A percentile compares a stretch with the other conserved stretches of the same genome.
phyloP scores from a whole-genome alignment of 2,329 filamentous ascomycete species.

The Hirsutella thompsonii region DNA sequence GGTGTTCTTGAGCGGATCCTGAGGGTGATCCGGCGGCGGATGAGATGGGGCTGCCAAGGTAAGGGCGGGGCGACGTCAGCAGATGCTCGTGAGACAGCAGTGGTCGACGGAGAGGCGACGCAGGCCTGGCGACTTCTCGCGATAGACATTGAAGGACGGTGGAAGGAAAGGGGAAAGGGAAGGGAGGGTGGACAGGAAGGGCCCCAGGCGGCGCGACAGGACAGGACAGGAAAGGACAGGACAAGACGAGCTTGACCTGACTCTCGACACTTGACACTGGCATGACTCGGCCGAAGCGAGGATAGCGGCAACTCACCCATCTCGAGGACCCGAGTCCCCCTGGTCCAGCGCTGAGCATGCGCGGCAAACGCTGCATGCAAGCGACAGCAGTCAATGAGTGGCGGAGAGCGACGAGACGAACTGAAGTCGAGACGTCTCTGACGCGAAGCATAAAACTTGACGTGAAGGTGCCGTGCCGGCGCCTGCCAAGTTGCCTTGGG shows the following conservation, averaged over 20 bases:
- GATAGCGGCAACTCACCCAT: not conserved
- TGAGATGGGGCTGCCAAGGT: constrained; percentile 39
- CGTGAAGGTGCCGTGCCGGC: too few relatives aligned
- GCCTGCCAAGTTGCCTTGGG: too few relatives aligned
- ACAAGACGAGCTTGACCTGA: not conserved
- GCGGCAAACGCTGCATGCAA: not conserved
- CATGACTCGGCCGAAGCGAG: not conserved
- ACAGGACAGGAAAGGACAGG: too few relatives aligned
- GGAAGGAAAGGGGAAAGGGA: too few relatives aligned
- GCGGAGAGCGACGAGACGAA: not conserved
- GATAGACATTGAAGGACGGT: too few relatives aligned
- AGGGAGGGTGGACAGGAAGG: too few relatives aligned
- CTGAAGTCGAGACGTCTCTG: not conserved
- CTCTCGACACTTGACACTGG: not conserved
- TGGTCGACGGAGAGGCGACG: not conserved
- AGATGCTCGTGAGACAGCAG: not conserved
- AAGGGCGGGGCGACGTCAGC: not conserved
- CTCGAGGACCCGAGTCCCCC: not conserved
- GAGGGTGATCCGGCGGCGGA: constrained; percentile 41
- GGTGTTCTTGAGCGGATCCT: constrained; percentile 37
- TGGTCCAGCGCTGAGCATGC: not conserved
- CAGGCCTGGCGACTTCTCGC: not conserved
- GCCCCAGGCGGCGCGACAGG: too few relatives aligned
- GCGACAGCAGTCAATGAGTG: not conserved
- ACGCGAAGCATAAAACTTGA: too few relatives aligned